These are phyloP conservation scores for Beta vulgaris DNA, from an alignment of 148 eudicot genomes.

Conservation along the genomic window DNA sequence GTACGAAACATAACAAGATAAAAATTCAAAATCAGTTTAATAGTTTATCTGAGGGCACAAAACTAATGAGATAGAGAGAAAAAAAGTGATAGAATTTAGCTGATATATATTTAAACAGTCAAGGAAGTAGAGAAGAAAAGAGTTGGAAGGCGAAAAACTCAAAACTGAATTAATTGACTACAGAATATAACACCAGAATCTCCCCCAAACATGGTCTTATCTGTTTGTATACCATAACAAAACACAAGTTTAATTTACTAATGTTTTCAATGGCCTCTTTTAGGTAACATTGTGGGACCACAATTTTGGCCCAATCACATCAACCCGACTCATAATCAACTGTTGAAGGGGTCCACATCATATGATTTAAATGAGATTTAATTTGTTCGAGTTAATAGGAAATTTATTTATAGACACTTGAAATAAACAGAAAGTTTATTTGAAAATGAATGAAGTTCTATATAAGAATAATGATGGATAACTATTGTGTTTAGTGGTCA, in stretches of 20 bases:
- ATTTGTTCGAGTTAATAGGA: too few relatives aligned
- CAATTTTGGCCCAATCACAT: neutral
- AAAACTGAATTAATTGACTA: constrained; percentile 15
- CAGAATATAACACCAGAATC: neutral
- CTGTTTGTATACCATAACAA: neutral
- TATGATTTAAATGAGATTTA: too few relatives aligned
- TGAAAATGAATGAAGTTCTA: too few relatives aligned
- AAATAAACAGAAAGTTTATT: too few relatives aligned
- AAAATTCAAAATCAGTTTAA: neutral
- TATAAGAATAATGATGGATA: too few relatives aligned
- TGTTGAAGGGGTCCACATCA: too few relatives aligned
- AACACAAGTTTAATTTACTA: constrained; percentile 6
- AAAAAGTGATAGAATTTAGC: neutral
- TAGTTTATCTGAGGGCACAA: constrained; percentile 8
- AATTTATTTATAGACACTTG: too few relatives aligned
- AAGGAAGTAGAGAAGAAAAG: neutral
- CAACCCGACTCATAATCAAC: neutral
- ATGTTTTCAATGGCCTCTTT: neutral
- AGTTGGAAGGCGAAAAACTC: neutral
- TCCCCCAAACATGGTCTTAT: constrained; percentile 19
- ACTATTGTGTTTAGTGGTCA: too few relatives aligned
- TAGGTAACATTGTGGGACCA: neutral
- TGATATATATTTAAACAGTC: neutral
- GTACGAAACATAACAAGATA: neutral
- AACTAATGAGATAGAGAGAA: neutral